Conservation (phyloP, 352 stramenopile species). For the Phytopythium chamaehyphon region DNA sequence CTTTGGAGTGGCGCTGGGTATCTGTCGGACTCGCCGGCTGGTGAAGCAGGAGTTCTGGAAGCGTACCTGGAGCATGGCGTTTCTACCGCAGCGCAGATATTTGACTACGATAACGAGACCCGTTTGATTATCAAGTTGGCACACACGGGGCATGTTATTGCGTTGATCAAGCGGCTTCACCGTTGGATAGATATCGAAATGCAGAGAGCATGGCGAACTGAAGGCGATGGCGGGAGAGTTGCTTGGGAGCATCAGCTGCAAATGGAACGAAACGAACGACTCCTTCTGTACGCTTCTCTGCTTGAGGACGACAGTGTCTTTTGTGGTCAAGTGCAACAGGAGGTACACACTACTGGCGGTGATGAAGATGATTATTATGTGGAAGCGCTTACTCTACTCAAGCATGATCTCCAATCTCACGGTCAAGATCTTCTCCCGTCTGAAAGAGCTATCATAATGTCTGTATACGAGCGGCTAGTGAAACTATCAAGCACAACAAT, state of each 20-base stretch:
- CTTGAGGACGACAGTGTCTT: not conserved
- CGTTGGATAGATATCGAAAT: slow-evolving; percentile 3
- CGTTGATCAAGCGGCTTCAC: not conserved
- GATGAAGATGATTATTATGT: no score
- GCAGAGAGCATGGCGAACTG: no score
- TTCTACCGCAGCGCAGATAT: no score
- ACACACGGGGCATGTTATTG: not conserved
- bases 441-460: no score
- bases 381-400: no score
- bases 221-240: no score
- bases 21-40: not conserved
- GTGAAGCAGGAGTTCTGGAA: not conserved
- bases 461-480: no score
- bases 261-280: not conserved
- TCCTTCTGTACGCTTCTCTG: not conserved
- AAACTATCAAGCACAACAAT: no score
- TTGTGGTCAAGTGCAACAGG: not conserved
- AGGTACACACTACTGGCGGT: not conserved
- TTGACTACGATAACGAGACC: not conserved
- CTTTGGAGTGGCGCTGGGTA: not conserved
- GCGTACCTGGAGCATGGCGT: not conserved
- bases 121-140: not conserved
- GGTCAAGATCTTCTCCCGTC: no score
- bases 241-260: no score
- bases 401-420: no score